phyloP scores from a whole-genome alignment of 176 grass and related monocot genomes.

The Ensete glaucum region DNA sequence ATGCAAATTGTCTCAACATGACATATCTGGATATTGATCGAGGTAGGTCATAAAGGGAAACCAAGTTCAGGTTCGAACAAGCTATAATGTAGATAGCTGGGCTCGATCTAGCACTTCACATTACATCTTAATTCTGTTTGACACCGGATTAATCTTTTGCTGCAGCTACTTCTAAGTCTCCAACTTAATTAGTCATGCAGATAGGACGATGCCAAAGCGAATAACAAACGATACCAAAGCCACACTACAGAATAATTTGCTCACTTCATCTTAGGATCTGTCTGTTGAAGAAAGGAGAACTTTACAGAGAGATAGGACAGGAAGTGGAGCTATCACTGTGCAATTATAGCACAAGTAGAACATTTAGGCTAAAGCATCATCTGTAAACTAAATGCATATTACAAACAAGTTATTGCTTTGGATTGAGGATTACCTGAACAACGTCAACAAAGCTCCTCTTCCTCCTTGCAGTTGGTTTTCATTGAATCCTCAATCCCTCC shows the following conservation, averaged over 20 bases:
- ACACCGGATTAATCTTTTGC: not conserved
- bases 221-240: not conserved
- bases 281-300: not conserved
- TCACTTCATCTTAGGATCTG: not conserved
- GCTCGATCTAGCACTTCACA: not conserved
- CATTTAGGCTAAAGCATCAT: not conserved
- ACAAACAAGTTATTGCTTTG: not conserved
- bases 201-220: not conserved
- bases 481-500: constrained; percentile 73
- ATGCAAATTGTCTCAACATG: not conserved
- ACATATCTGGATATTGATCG: not conserved
- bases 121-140: not conserved
- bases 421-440: constrained; percentile 57
- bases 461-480: constrained; percentile 27
- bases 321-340: not conserved
- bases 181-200: not conserved
- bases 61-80: not conserved
- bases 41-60: not conserved
- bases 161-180: too few relatives aligned
- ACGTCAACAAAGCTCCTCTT: constrained; percentile 75
- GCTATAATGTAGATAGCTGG: not conserved
- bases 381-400: not conserved
- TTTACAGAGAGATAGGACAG: not conserved
- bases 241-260: not conserved
- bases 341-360: not conserved